Conservation (phyloP, 1,284 basidiomycete genomes). For the Lignosus rhinocerotis region DNA sequence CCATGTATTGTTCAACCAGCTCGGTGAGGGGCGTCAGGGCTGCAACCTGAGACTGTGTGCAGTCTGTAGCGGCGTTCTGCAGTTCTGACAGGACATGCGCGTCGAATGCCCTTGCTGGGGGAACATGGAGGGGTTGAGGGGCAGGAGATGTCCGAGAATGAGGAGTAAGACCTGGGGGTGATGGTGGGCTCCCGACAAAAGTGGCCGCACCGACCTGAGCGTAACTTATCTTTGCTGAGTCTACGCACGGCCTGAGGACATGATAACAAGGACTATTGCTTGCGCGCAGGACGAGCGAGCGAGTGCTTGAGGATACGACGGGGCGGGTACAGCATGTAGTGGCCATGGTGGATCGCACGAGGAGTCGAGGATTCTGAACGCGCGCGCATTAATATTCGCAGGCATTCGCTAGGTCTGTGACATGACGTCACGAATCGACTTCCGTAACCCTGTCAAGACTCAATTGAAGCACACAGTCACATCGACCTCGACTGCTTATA, state of each 20-base stretch:
- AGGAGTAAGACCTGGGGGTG: constrained; percentile 16
- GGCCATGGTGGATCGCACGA: neutral
- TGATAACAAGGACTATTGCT: neutral
- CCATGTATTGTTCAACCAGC: constrained; percentile 39
- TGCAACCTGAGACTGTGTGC: neutral
- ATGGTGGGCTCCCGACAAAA: constrained; percentile 27
- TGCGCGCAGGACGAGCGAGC: neutral
- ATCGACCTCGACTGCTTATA: no score
- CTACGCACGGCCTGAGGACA: no score
- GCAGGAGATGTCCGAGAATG: constrained; percentile 9
- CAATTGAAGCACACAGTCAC: no score
- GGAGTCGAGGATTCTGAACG: no score
- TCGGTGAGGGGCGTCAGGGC: constrained; percentile 19
- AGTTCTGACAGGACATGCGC: constrained; percentile 23
- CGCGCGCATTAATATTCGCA: no score
- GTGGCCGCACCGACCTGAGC: constrained; percentile 32
- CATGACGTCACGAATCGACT: constrained; percentile 7
- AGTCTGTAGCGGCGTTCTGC: constrained; percentile 1
- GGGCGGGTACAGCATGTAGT: no score
- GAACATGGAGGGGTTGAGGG: constrained; percentile 2
- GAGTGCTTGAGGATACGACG: neutral
- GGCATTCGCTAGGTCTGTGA: neutral
- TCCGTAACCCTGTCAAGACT: no score
- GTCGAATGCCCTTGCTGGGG: constrained; percentile 25
- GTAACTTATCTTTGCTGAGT: constrained; percentile 12